Base-by-base conservation (phyloP, 441 rosid species). In the Rhodomyrtus psidioides region DNA sequence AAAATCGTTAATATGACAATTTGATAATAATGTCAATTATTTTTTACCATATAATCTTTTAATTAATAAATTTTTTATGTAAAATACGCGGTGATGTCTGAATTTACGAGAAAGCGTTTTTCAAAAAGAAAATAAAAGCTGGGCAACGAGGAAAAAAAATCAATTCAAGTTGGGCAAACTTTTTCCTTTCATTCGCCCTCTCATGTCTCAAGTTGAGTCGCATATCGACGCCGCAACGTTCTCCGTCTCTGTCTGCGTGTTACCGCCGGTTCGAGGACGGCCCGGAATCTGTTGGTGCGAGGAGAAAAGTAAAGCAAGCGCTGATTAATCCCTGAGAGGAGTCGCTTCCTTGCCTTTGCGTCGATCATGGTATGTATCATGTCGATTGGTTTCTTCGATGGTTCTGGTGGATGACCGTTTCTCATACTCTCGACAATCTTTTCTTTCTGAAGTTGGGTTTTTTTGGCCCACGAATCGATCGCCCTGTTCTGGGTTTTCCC, bases 131-230 rank as follows among this genome's bases (percentile, higher is more conserved):
- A 34, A 2, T 34, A 34, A 34, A 42, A 6, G 46, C 1, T 42
- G 8, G 46, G 46, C 46, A 42, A 42, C 8, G 46, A 42, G 46
- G 8, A 7, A 0, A 9, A 65, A 65, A 34, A 10, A 5, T 34
- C 34, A 10, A 2, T 5, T 9, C 26, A 0, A 5, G 79, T 21
- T 19, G 26, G 26, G 0, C 19, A 9, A 16, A 19, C 0, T 26
- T 70, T 3, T 12, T 42, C 49, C 49, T 10, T 70, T 10, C 5
- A 12, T 34, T 65, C 46, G 15, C 76, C 79, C 79, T 65, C 49
- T 39, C 26, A 1, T n/a, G n/a, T n/a, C n/a, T n/a, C n/a, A 21
- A 21, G 10, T 39, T 5, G 75, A 17, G 14, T 10, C 49, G 21
- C 49, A 6, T 9, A 1, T 34, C 8, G n/a, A 1, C 79, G 79